Evolutionary conservation across 768 basidiomycete genomes (phyloP).

Genomic region (Russula olivacea): DNA sequence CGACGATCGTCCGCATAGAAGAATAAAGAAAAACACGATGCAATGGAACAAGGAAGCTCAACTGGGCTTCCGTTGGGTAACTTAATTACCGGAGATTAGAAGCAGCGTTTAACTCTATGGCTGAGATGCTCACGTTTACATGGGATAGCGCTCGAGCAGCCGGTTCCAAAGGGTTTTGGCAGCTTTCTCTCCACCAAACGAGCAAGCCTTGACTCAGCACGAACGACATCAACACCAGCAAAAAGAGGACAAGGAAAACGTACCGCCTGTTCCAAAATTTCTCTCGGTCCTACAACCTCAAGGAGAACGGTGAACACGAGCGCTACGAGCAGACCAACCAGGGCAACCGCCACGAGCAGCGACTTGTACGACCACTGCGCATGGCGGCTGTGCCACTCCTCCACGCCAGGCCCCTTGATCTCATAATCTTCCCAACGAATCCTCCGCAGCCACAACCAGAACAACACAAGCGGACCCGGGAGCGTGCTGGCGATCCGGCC

Average conservation of each 20-base stretch:
- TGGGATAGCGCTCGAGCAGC: neutral
- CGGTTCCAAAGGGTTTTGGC: neutral
- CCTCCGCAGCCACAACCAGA: slow-evolving; percentile 21
- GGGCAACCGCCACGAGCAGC: neutral
- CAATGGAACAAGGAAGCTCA: no score
- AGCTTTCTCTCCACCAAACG: neutral
- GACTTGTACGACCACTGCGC: neutral
- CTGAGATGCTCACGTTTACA: neutral
- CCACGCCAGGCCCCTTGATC: slow-evolving; percentile 1
- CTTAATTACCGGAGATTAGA: neutral
- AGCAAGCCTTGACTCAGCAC: neutral
- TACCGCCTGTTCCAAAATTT: neutral
- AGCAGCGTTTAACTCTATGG: neutral
- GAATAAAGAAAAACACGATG: no score
- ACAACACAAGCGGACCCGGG: slow-evolving; percentile 18
- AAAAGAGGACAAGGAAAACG: neutral
- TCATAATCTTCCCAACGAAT: slow-evolving; percentile 15
- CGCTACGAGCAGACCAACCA: neutral
- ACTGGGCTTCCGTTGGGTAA: no score
- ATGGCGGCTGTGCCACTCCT: slow-evolving; percentile 8
- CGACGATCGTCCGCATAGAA: no score
- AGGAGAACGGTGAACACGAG: neutral
- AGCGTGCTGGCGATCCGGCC: slow-evolving; percentile 14
- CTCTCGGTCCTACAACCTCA: neutral
- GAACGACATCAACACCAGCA: neutral